Base-by-base conservation (phyloP, 164 flowering plant species). In the Magnolia sinica region DNA sequence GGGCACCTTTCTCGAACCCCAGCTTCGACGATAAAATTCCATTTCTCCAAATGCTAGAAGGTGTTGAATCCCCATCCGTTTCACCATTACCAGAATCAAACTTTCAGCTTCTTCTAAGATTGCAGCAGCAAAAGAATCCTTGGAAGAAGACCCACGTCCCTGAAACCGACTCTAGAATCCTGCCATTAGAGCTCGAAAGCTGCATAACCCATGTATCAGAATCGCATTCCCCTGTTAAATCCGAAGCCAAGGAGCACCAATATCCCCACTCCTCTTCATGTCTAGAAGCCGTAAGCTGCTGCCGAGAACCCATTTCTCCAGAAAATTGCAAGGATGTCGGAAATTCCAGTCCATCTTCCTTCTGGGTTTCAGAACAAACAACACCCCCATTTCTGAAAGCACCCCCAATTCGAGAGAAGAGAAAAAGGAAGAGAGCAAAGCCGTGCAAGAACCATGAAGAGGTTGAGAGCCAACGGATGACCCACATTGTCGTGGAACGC, bases 401-500 rank as follows among this genome's bases (percentile, higher is more conserved):
- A 0, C 50, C 71, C 37, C 58, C 63, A 51, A 23, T 70, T 6
- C 74, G 79, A 52, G 89, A 87, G 79, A 81, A 80, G 69, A 79
- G 77, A 75, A 88, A 90, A 80, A 58, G 91, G 63, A 88, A 86
- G 82, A 74, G 91, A 68, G 71, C 86, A 2, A 86, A 73, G 76
- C 82, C 83, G 14, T 68, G 74, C 55, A 88, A 88, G 85, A 89
- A 89, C 84, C 84, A 86, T 61, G 87, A 88, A 67, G 94, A 90
- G 68, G 86, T 87, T 2, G 92, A 88, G 78, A 86, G 75, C 78
- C 94, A 89, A 74, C 78, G 68, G 13, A 89, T 86, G 92, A 88
- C 91, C 72, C 94, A 89, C 87, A 91, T 91, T 86, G 91, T 89
- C 2, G 90, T 89, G 2, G 94, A 91, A 71, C 82, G 92, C 50